Base-by-base conservation (phyloP, 345 rosid genomes). In the Populus davidiana region DNA sequence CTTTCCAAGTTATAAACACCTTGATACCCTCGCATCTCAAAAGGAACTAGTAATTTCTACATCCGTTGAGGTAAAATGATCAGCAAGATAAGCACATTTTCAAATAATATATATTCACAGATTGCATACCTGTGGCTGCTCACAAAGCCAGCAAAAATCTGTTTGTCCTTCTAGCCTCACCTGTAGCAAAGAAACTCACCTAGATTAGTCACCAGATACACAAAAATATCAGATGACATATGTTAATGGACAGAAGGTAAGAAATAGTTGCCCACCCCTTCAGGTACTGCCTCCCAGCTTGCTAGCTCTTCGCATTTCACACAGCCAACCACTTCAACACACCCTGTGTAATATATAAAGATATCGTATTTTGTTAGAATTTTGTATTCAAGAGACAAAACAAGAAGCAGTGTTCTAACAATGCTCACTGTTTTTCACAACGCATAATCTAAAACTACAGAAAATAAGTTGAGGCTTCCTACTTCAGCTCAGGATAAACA, bases 1-100 rank as follows among this genome's bases (percentile, higher is more conserved):
- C 82, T 96, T 87, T 93, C 98, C 89, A 96, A 81, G 90, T 96
- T 96, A 86, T 90, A 96, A 75, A 93, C 92, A 35, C 96, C 78
- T 71, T 96, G 97, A 84, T 66, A 88, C 17, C 97, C 99, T 44
- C 98, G 87, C 99, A 96, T 93, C 90, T 96, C 99, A 76, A 93
- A 96, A 35, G 98, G 99, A 77, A 96, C 74, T 68, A 93, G 63
- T 80, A 96, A 78, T 86, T 85, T 93, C 98, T 96, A 82, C 47
- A 81, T 25, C 36, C 2, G 27, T 43, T 50, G 38, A 35, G 38
- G 50, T 13, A 6, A 33, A 33, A 14, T 16, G 27, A 50, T 50
- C 52, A n/a, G 69, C 71, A 44, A 8, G 31, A 1, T 63, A 66
- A 63, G 16, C 14, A 44, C 38, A 16, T 29, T 49, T 69, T 18